A percentile compares a stretch with the other conserved stretches of the same genome.
phyloP scores from a whole-genome alignment of 306 rosid species.

The Ammopiptanthus mongolicus region DNA sequence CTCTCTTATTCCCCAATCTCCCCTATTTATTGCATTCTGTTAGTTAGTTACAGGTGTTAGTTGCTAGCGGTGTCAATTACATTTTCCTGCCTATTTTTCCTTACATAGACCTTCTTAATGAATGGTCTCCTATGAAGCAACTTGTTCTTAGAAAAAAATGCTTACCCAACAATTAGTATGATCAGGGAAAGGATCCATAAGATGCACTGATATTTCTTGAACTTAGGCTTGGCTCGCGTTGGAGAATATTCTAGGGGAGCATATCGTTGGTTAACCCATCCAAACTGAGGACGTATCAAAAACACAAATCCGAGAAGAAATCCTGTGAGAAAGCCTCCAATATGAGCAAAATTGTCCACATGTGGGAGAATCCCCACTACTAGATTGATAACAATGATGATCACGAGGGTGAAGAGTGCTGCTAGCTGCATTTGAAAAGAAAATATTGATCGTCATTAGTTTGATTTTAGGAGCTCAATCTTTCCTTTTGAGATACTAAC shows the following conservation, averaged over 20 bases:
- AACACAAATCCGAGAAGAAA: slow-evolving; percentile 92
- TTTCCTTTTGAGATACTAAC: neutral
- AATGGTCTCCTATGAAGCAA: too few relatives aligned
- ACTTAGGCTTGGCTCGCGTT: slow-evolving; percentile 46
- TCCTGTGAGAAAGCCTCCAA: slow-evolving; percentile 91
- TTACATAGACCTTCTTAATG: too few relatives aligned
- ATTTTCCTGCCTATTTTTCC: too few relatives aligned
- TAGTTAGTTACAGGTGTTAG: too few relatives aligned
- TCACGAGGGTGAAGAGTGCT: slow-evolving; percentile 69
- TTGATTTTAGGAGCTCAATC: neutral
- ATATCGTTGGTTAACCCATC: slow-evolving; percentile 83
- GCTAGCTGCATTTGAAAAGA: slow-evolving; percentile 46
- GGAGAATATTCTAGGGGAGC: slow-evolving; percentile 35
- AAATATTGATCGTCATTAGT: slow-evolving; percentile 6
- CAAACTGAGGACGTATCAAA: slow-evolving; percentile 91
- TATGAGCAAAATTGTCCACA: slow-evolving; percentile 94
- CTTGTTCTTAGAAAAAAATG: slow-evolving; percentile 8
- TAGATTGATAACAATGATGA: slow-evolving; percentile 74
- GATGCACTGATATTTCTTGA: slow-evolving; percentile 79
- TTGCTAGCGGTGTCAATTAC: too few relatives aligned
- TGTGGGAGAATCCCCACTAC: slow-evolving; percentile 96
- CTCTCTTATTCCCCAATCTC: too few relatives aligned
- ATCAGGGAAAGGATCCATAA: slow-evolving; percentile 72
- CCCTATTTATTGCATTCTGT: too few relatives aligned
- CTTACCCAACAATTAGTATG: slow-evolving; percentile 78